Base-by-base conservation (phyloP, 2,329 filamentous ascomycete species). In the Ascochyta koolunga region DNA sequence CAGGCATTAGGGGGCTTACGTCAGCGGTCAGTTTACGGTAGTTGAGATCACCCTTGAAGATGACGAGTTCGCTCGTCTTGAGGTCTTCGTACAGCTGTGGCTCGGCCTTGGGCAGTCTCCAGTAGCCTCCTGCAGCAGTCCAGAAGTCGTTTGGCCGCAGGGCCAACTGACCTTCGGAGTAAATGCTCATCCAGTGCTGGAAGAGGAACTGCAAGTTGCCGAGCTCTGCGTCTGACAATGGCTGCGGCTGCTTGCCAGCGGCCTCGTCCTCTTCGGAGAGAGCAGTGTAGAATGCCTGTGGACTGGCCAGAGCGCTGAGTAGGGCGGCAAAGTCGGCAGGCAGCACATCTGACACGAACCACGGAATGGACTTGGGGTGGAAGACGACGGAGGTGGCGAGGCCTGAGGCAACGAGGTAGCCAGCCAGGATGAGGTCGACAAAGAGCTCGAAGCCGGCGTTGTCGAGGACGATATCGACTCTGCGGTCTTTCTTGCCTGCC, bases 41-140 rank as follows among this genome's bases (percentile, higher is more conserved):
- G 78, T 99, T 99, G 64, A 99, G 74, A 72, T 99, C 95, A 2
- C 95, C 95, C 80, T 99, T 99, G 81, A 98, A 98, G 50, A 99
- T 86, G 11, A 96, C 91, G 16, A 99, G 80, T 73, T 96, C 90
- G 61, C 89, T 90, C 57, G 86, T 78, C 79, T 92, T 88, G 50
- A 99, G 77, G 69, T 98, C 93, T 6, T 90, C 83, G 46, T 86
- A 83, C 11, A 99, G 78, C 24, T 83, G 82, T 2, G 85, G 83
- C 1, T 86, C 90, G 21, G 85, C 81, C 13, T 80, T 75, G 0
- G 93, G 92, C 54, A 99, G 76, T 27, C 92, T 84, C 93, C 95
- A 98, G 78, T 89, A 99, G 69, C 90, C 91, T 3, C 91, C 91
- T 0, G 83, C 86, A 11, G 89, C 84, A 0, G 93, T 98, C 95